phyloP scores from a whole-genome alignment of 129 eudicot genomes.

The carrot (Daucus carota) region DH1_v3.0 NC_030385.2:35982501-35983000 shows the following conservation, averaged over 20 bases:
- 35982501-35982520: neutral
- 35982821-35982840: conserved; percentile 97
- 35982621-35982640: neutral
- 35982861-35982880: neutral
- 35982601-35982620: neutral
- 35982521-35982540: neutral
- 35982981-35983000: neutral
- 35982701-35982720: conserved; percentile 96
- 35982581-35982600: neutral
- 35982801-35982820: conserved; percentile 98
- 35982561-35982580: neutral
- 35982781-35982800: conserved; percentile 97
- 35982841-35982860: neutral
- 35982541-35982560: neutral
- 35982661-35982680: neutral
- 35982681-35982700: conserved; percentile 64
- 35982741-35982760: conserved; percentile 95
- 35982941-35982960: too few species aligned
- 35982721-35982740: conserved; percentile 91
- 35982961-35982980: neutral
- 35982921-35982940: too few species aligned
- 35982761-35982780: conserved; percentile 95
- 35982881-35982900: neutral
- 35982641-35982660: neutral
- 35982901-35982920: neutral